Conservation (phyloP, 768 basidiomycete genomes). For the Mycena filopes region DNA sequence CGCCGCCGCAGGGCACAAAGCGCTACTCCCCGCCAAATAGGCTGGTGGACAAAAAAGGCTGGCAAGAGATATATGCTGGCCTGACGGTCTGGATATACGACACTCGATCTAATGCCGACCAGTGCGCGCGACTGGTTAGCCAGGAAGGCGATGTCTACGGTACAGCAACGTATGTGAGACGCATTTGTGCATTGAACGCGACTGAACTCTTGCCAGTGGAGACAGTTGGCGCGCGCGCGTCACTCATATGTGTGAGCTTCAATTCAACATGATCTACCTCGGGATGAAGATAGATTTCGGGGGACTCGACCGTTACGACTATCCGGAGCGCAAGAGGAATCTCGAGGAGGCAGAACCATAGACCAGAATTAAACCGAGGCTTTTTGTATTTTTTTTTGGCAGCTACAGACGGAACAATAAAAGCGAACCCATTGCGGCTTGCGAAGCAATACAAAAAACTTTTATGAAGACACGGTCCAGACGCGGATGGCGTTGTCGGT, state of each 20-base stretch:
- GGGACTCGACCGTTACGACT: constrained; percentile 80
- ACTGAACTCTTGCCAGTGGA: constrained; percentile 56
- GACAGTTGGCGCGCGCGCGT: constrained; percentile 86
- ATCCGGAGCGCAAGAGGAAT: constrained; percentile 69
- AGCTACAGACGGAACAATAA: constrained; percentile 30
- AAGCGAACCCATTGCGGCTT: constrained; percentile 27
- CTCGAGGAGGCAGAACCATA: constrained; percentile 58
- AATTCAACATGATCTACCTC: constrained; percentile 69
- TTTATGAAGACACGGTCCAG: constrained; percentile 84
- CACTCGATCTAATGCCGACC: constrained; percentile 69
- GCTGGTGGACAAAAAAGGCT: constrained; percentile 69
- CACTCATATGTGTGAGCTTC: constrained; percentile 77
- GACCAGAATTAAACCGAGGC: constrained; percentile 25
- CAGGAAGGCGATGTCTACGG: constrained; percentile 74
- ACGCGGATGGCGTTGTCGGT: constrained; percentile 94
- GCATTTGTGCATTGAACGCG: constrained; percentile 10
- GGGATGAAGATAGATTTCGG: constrained; percentile 81
- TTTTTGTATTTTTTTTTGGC: constrained; percentile 31
- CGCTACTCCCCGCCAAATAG: constrained; percentile 63
- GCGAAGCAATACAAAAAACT: constrained; percentile 27
- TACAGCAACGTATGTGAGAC: constrained; percentile 74
- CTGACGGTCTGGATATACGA: constrained; percentile 84
- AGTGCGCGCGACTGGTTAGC: constrained; percentile 74
- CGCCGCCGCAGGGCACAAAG: constrained; percentile 54
- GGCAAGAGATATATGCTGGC: constrained; percentile 81